Percentiles rank a stretch among this genome's conserved stretches.
Evolutionary conservation across 1,284 basidiomycete species (phyloP).

Genomic region (Psilocybe mexicana): DNA sequence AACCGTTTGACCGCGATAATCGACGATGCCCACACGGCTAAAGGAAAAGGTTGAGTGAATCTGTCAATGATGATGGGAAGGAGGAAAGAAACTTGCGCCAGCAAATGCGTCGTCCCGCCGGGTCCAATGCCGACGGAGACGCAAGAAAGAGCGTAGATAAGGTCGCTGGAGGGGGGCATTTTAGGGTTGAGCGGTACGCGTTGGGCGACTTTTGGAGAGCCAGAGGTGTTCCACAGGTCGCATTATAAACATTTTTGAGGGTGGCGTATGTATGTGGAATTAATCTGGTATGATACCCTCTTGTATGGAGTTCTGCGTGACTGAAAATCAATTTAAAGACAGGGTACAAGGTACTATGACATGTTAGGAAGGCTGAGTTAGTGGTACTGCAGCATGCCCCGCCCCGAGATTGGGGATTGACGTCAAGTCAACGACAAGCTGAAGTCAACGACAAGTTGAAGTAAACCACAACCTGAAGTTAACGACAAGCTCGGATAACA

Average conservation of each 20-base stretch:
- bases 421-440: conserved; percentile 23
- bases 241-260: conserved; percentile 16
- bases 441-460: conserved; percentile 18
- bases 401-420: conserved; percentile 14
- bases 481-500: conserved; percentile 20
- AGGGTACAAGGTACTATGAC: conserved; percentile 24
- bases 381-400: conserved; percentile 11
- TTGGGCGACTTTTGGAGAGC: conserved; percentile 9
- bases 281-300: conserved; percentile 11
- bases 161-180: conserved; percentile 44
- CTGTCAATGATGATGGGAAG: conserved; percentile 9
- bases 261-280: conserved; percentile 18
- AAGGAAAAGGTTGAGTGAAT: background rate
- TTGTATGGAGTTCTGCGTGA: conserved; percentile 20
- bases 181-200: conserved; percentile 14
- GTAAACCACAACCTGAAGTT: too few relatives aligned
- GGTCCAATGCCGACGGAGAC: conserved; percentile 73
- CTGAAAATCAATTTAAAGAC: conserved; percentile 21
- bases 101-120: conserved; percentile 74
- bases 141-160: conserved; percentile 56
- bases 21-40: conserved; percentile 64
- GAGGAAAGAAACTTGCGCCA: conserved; percentile 54
- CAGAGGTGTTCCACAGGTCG: background rate
- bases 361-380: conserved; percentile 13
- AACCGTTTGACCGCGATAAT: conserved; percentile 58